Base-by-base conservation (phyloP, 2,329 filamentous ascomycete genomes). In the Akanthomyces uredinophilus region DNA sequence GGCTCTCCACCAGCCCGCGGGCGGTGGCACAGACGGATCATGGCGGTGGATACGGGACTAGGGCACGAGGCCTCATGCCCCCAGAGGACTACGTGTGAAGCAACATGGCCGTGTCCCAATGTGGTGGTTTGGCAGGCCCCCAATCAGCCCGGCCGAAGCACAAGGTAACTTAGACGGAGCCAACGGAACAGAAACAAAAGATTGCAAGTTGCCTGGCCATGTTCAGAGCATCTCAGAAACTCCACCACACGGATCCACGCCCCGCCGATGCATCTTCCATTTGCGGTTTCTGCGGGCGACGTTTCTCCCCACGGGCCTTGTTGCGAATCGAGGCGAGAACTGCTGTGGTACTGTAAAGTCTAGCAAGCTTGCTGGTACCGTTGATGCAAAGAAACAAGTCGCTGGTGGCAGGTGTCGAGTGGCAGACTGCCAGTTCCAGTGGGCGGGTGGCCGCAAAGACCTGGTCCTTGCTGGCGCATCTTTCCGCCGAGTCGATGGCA, bases 41-140 rank as follows among this genome's bases (percentile, higher is more conserved):
- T 41, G 53, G 39, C 55, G 67, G 70, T 71, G 70, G 68, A 67
- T 65, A 64, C 63, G 65, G 52, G 63, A 64, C 70, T 71, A 71
- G 70, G 70, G 70, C 70, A 71, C 65, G 68, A 68, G 68, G 69
- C 65, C 65, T 65, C 63, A 29, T 60, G 39, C 47, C 57, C 35
- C 57, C 57, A 18, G 50, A 41, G 43, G 49, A 37, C 41, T 43
- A 49, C 49, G 57, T 53, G 20, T n/a, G 6, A 24, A 56, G 37
- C 51, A 56, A 20, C 37, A 29, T 49, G 32, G 55, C 22, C 55
- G 49, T 22, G 55, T 58, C 55, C 55, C 44, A 50, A 50, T 41
- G 55, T 58, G 55, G 55, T 50, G 55, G 55, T 50, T 39, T 58
- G 32, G 46, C 46, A 43, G 24, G 39, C 55, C 22, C 52, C 53